Conservation (phyloP, 805 yeast genomes). For the Candida tibetensis region DNA sequence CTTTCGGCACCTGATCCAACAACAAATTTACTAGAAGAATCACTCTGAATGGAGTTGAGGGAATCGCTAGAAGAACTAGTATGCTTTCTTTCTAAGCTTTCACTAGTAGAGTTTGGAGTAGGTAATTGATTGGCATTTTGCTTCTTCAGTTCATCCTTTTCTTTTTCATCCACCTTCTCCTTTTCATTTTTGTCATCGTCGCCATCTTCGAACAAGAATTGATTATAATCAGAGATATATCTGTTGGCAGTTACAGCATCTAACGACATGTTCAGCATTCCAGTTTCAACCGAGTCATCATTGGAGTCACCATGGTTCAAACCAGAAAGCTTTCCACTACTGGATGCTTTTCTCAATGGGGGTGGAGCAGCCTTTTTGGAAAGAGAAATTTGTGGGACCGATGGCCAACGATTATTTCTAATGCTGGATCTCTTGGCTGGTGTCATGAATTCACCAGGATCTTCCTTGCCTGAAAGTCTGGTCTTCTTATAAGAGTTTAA, state of each 20-base stretch:
- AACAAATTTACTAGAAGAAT: constrained; percentile 24
- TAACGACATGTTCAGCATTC: constrained; percentile 14
- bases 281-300: constrained; percentile 13
- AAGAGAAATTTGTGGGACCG: constrained; percentile 28
- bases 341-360: constrained; percentile 6
- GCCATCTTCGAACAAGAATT: constrained; percentile 18
- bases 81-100: constrained; percentile 9
- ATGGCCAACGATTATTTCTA: constrained; percentile 33
- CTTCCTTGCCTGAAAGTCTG: constrained; percentile 3
- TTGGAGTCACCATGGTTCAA: constrained; percentile 23
- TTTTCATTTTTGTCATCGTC: constrained; percentile 1
- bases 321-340: constrained; percentile 15
- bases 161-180: background rate
- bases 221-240: constrained; percentile 27
- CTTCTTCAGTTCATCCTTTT: constrained; percentile 4
- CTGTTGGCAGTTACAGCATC: constrained; percentile 13
- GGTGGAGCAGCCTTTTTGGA: constrained; percentile 2
- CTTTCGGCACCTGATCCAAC: constrained; percentile 16
- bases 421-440: constrained; percentile 31
- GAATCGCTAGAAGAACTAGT: constrained; percentile 15
- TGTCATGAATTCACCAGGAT: constrained; percentile 10
- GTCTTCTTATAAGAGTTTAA: background rate
- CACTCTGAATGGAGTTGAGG: constrained; percentile 32
- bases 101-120: constrained; percentile 13
- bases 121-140: constrained; percentile 11